These are phyloP conservation scores for Lathyrus sativus DNA, from an alignment of 306 rosid genomes.

Conservation along the genomic window DNA sequence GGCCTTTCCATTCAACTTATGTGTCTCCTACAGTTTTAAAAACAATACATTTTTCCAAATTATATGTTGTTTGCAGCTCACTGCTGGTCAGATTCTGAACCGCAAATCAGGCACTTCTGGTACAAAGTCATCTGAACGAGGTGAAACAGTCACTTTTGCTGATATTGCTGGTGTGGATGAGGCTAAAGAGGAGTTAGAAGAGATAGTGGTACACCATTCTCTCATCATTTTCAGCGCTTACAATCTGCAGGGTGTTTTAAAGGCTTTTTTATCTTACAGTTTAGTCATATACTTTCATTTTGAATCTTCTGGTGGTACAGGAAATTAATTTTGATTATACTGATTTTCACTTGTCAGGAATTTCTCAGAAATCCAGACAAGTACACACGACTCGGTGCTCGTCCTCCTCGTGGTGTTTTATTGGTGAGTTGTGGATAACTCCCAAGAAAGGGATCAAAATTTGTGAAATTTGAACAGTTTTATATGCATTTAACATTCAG, in stretches of 20 bases:
- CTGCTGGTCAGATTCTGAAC: conserved; percentile 80
- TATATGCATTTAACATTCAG: conserved; percentile 8
- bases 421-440: conserved; percentile 60
- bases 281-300: conserved; percentile 13
- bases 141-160: conserved; percentile 80
- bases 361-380: conserved; percentile 92
- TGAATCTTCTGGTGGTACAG: conserved; percentile 31
- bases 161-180: conserved; percentile 98
- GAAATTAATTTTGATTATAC: conserved; percentile 27
- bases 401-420: conserved; percentile 98
- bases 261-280: conserved; percentile 30
- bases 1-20: conserved; percentile 7
- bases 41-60: conserved; percentile 39
- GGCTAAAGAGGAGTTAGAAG: conserved; percentile 98
- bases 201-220: conserved; percentile 78
- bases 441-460: conserved; percentile 10
- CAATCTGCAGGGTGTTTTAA: conserved; percentile 32
- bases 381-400: conserved; percentile 85
- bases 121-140: conserved; percentile 70
- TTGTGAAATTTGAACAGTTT: conserved; percentile 26
- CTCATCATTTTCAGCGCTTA: conserved; percentile 23
- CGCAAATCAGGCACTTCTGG: conserved; percentile 81
- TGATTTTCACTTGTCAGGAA: conserved; percentile 67
- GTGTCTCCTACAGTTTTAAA: conserved; percentile 31
- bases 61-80: conserved; percentile 58